Conservation (phyloP, 2,329 filamentous ascomycete species). For the Aspergillus udagawae region DNA sequence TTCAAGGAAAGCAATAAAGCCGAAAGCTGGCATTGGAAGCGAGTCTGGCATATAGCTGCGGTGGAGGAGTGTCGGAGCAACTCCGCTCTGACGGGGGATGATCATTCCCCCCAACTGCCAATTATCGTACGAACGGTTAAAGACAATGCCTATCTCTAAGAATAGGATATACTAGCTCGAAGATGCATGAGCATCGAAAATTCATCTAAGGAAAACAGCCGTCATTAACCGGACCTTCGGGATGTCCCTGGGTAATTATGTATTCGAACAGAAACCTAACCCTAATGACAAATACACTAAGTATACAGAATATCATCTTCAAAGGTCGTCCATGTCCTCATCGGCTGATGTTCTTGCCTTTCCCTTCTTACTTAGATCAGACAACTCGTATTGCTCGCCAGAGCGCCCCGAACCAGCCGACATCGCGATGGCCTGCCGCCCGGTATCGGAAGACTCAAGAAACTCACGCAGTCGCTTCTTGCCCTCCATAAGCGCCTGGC, state of each 20-base stretch:
- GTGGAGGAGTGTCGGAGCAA: background rate
- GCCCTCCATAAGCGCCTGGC: slow-evolving; percentile 83
- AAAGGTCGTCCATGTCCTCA: slow-evolving; percentile 36
- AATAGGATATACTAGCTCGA: slow-evolving; percentile 1
- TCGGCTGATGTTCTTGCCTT: slow-evolving; percentile 16
- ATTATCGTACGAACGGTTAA: background rate
- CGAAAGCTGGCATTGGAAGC: background rate
- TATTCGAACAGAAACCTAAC: background rate
- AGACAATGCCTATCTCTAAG: background rate
- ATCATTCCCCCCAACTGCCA: background rate
- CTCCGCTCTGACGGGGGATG: background rate
- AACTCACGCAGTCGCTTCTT: slow-evolving; percentile 90
- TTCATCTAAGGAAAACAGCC: background rate
- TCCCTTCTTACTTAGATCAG: slow-evolving; percentile 29
- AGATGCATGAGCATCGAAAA: background rate
- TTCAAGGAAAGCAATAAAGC: background rate
- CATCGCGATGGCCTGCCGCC: slow-evolving; percentile 78
- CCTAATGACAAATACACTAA: background rate
- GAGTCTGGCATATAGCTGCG: background rate
- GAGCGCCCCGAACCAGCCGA: slow-evolving; percentile 41
- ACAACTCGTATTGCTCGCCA: slow-evolving; percentile 59
- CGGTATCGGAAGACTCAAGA: slow-evolving; percentile 79
- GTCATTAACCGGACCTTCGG: background rate
- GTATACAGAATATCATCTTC: slow-evolving; percentile 13
- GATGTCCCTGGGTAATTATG: background rate